Base-by-base conservation (phyloP, 2,329 filamentous ascomycete genomes). In the Chalaropsis ovoidea region DNA sequence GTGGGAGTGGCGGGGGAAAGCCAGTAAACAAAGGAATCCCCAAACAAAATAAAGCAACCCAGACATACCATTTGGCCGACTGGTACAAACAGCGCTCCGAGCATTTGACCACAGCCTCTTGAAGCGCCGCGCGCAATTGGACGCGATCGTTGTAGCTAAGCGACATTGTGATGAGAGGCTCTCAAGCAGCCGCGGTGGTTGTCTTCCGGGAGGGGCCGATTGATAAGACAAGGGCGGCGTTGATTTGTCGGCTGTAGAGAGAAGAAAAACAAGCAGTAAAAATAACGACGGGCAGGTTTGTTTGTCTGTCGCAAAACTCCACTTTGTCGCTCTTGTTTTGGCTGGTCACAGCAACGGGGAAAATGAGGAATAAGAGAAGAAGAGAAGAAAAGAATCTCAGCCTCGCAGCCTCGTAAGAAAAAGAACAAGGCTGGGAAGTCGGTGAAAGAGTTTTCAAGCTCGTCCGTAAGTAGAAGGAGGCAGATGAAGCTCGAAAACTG, bases 11-110 rank as follows among this genome's bases (percentile, higher is more conserved):
- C 7, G 11, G 42, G 11, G 8, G 8, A 15, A n/a, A 11, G 4
- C 3, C 43, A 68, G 63, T 49, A 60, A 24, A 43, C n/a, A 45
- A 19, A 56, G 19, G 27, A 7, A 4, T 24, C 11, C n/a, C 2
- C 6, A 31, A 31, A 13, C 17, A 35, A 56, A 13, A n/a, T 10
- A 11, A 27, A 31, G 4, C 60, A 62, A 27, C 13, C 15, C 3
- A 19, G 61, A 61, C 71, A 66, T 74, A 96, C 94, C 94, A 99
- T 85, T 97, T 97, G 35, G 94, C 87, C 6, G 93, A 94, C 72
- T 96, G 92, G 73, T 96, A 97, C 13, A 99, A 82, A 75, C 94
- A 96, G 74, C 94, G 82, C 74, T 99, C 94, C 0, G 91, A 95
- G 77, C 92, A 97, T 73, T 91, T 91, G 27, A 94, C 81, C 2